Percentiles rank a stretch among this genome's conserved stretches.
These are phyloP conservation scores for Begonia peltatifolia DNA, from an alignment of 306 rosid species.

Conservation along the genomic window DNA sequence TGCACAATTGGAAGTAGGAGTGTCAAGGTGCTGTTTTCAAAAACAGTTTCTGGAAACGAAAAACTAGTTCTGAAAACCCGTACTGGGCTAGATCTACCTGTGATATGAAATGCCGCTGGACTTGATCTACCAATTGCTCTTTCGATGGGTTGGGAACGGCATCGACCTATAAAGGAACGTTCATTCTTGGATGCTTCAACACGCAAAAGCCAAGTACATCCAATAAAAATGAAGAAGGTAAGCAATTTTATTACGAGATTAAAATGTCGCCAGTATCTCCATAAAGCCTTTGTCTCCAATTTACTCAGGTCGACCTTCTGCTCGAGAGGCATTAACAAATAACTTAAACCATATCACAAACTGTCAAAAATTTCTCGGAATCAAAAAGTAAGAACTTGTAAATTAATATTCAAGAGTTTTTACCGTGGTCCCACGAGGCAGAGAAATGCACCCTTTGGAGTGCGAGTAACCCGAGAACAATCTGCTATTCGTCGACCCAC, in stretches of 20 bases:
- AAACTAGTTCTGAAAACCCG: no score
- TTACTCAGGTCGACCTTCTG: conserved; percentile 90
- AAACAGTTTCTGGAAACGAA: no score
- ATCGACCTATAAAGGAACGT: conserved; percentile 63
- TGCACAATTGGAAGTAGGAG: conserved; percentile 11
- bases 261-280: conserved; percentile 97
- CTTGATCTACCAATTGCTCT: conserved; percentile 84
- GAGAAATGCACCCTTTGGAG: conserved; percentile 70
- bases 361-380: no score
- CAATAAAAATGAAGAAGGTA: no score
- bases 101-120: conserved; percentile 98
- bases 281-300: conserved; percentile 84
- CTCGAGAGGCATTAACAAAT: not conserved
- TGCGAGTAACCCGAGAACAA: conserved; percentile 85
- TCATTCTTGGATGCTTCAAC: no score
- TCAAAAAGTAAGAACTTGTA: no score
- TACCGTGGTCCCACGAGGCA: conserved; percentile 74
- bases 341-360: no score
- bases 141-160: conserved; percentile 85
- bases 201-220: no score
- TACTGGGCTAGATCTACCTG: conserved; percentile 31
- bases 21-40: no score
- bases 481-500: conserved; percentile 84
- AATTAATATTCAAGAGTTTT: not conserved
- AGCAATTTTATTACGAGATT: conserved; percentile 46